Percentiles rank a stretch among this genome's conserved stretches.
These are phyloP conservation scores for Starmera quercuum DNA, from an alignment of 805 yeast genomes.

Conservation along the genomic window DNA sequence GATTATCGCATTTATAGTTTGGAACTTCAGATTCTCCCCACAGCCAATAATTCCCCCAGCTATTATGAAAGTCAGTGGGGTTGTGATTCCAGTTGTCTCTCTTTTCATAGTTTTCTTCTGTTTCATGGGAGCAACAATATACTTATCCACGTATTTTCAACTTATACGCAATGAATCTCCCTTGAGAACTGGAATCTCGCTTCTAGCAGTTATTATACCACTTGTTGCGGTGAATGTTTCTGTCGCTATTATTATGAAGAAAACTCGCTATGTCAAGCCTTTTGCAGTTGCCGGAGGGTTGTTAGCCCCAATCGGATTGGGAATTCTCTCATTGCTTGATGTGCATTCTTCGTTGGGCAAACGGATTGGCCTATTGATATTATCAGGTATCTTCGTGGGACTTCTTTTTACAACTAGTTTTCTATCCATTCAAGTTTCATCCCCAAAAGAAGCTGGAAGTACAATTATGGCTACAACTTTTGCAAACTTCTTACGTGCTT, in stretches of 20 bases:
- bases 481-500: conserved; percentile 31
- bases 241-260: conserved; percentile 23
- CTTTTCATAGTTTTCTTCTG: conserved; percentile 28
- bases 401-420: conserved; percentile 24
- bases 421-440: conserved; percentile 25
- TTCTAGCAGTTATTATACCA: conserved; percentile 14
- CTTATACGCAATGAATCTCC: conserved; percentile 27
- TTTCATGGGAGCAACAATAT: conserved; percentile 31
- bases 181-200: conserved; percentile 13
- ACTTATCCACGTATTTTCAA: conserved; percentile 42
- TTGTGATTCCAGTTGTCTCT: conserved; percentile 22
- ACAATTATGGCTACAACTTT: conserved; percentile 37
- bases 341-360: conserved; percentile 20
- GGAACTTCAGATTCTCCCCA: conserved; percentile 34
- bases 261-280: conserved; percentile 28
- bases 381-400: conserved; percentile 31
- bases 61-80: conserved; percentile 28
- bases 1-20: conserved; percentile 26
- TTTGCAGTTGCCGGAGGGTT: conserved; percentile 23
- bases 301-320: conserved; percentile 27
- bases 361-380: conserved; percentile 29
- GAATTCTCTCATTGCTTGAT: conserved; percentile 23
- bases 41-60: conserved; percentile 40
- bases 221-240: conserved; percentile 6
- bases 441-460: conserved; percentile 43